Conservation (phyloP, 2,329 filamentous ascomycete genomes). For the Pestalotiopsis sp. region DNA sequence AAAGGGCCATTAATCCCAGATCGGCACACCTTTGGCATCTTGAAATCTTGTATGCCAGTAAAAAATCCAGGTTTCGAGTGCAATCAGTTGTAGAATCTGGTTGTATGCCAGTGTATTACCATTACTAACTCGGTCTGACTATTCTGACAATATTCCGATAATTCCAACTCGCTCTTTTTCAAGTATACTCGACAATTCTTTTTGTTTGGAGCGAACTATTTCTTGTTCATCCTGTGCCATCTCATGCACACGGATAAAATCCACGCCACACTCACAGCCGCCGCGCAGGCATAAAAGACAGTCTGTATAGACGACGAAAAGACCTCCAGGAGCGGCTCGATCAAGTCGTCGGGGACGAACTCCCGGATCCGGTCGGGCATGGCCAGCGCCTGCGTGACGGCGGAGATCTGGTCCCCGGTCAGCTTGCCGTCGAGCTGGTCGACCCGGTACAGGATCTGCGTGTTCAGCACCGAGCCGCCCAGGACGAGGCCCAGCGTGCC, state of each 20-base stretch:
- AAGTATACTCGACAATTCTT: background rate
- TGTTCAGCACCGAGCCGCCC: slow-evolving; percentile 13
- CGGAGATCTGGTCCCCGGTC: slow-evolving; percentile 5
- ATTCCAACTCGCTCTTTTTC: background rate
- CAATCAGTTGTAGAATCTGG: background rate
- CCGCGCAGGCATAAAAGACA: slow-evolving; percentile 12
- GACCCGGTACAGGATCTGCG: slow-evolving; percentile 5
- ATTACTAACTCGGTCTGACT: background rate
- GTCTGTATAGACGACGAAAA: slow-evolving; percentile 9
- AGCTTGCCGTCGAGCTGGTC: slow-evolving; percentile 4
- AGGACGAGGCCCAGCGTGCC: slow-evolving; percentile 15
- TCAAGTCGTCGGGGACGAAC: background rate
- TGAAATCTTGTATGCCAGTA: no score
- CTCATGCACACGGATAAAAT: slow-evolving; percentile 11
- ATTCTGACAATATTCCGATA: background rate
- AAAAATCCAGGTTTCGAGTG: background rate
- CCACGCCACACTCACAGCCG: slow-evolving; percentile 12
- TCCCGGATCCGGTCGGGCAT: slow-evolving; percentile 6
- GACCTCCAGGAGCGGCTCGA: background rate
- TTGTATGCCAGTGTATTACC: background rate
- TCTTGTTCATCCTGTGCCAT: slow-evolving; percentile 12
- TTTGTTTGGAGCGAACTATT: no score
- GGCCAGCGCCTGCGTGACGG: slow-evolving; percentile 8
- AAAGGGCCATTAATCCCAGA: no score
- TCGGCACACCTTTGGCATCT: no score